Percentiles rank a stretch among this genome's conserved stretches.
These are phyloP conservation scores for Ramularia collo-cygni DNA, from an alignment of 2,329 filamentous ascomycete genomes.

Conservation along the genomic window DNA sequence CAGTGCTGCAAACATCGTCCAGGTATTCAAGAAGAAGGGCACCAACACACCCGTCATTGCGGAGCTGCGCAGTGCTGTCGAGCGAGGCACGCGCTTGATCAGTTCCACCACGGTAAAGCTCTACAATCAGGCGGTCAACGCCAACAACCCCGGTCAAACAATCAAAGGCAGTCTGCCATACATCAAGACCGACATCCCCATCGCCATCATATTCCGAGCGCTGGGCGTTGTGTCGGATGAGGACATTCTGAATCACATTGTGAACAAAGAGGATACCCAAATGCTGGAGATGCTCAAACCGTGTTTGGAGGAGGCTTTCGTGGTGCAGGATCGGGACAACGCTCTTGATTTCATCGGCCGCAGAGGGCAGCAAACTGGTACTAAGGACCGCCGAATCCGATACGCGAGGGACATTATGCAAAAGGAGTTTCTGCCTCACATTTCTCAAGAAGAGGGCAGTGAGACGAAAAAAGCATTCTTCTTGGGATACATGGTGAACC, in stretches of 20 bases:
- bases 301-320: constrained; percentile 93
- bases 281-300: constrained; percentile 98
- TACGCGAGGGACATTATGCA: constrained; percentile 92
- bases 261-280: constrained; percentile 86
- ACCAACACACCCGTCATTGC: constrained; percentile 88
- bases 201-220: constrained; percentile 92
- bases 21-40: constrained; percentile 98
- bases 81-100: constrained; percentile 91
- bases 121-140: constrained; percentile 42
- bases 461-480: constrained; percentile 97
- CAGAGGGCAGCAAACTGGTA: constrained; percentile 68
- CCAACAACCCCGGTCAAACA: constrained; percentile 78
- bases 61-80: constrained; percentile 91
- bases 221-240: constrained; percentile 94
- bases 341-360: constrained; percentile 94
- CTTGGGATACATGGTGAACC: constrained; percentile 97
- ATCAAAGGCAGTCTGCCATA: constrained; percentile 90
- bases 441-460: constrained; percentile 88
- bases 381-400: constrained; percentile 82
- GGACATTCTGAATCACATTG: constrained; percentile 96
- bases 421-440: constrained; percentile 93
- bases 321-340: constrained; percentile 90
- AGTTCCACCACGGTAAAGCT: constrained; percentile 89
- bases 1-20: constrained; percentile 95
- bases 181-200: constrained; percentile 86